Base-by-base conservation (phyloP, 805 yeast species). In the Teunomyces tritomae region DNA sequence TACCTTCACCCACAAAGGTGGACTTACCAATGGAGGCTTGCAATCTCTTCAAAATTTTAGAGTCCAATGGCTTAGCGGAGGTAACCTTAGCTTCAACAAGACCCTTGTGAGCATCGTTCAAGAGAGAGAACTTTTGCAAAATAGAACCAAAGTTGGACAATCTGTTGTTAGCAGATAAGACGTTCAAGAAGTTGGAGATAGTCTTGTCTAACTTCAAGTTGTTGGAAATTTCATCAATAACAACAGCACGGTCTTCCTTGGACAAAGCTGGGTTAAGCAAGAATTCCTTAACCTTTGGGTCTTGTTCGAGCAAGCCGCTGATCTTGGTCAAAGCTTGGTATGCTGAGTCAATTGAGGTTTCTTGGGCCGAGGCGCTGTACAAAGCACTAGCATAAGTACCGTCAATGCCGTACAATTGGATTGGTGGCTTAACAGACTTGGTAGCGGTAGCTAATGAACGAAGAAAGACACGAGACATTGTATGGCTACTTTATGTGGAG, bases 331-430 rank as follows among this genome's bases (percentile, higher is more conserved):
- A 82, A 36, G 91, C 82, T 62, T 76, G 76, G 59, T 78, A 77
- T 48, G 91, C 84, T 53, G 83, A 71, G 49, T 84, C 92, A 58
- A 90, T 74, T 8, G 89, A 76, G 30, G 95, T 80, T 58, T 82
- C 83, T 78, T 88, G 85, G 57, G 85, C 85, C 48, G 98, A 85
- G 17, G 98, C 97, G 47, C 91, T 78, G 82, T 84, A 92, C 61
- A 94, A 80, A 43, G 99, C 97, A 49, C 89, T 80, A 59, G 98
- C 99, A 72, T 92, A 92, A 56, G 98, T 90, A 66, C 98, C 99
- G 59, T 91, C 97, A 58, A 92, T 75, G 55, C 98, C 98, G 64
- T 81, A 92, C 68, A 92, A 80, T 80, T 90, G 96, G 55, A 92
- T 87, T 48, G 98, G 97, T 46, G 95, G 90, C 71, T 83, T 85